A percentile compares a stretch with the other conserved stretches of the same genome.
These are phyloP conservation scores for Sporothrix brunneoviolacea DNA, from an alignment of 2,329 filamentous ascomycete species.

Conservation along the genomic window DNA sequence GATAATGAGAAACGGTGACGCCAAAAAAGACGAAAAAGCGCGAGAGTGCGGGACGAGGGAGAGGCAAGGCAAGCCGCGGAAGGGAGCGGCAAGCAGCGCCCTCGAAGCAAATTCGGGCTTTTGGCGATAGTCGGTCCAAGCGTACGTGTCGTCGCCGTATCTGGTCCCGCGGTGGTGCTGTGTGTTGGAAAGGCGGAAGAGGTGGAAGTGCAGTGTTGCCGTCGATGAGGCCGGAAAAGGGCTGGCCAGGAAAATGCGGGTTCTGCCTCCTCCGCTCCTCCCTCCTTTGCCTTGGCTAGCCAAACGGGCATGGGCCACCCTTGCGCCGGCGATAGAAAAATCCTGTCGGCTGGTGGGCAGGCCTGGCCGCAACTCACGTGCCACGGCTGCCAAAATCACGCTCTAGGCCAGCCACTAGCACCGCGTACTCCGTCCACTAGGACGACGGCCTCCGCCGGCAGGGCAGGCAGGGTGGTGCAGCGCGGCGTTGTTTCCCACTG, in stretches of 20 bases:
- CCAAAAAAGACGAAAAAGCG: not conserved
- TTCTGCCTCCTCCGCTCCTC: constrained; percentile 11
- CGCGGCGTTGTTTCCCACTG: no score
- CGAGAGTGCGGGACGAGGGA: not conserved
- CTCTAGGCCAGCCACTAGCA: not conserved
- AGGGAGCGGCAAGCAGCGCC: not conserved
- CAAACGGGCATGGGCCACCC: constrained; percentile 1
- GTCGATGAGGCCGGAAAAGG: constrained; percentile 9
- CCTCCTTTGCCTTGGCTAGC: not conserved
- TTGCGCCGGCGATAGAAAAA: constrained; percentile 5
- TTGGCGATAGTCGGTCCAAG: no score
- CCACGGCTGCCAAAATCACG: constrained; percentile 3
- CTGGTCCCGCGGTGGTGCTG: not conserved
- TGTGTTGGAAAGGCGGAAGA: constrained; percentile 1
- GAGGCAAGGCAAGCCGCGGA: not conserved
- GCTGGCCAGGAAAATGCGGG: constrained; percentile 7
- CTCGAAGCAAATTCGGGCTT: no score
- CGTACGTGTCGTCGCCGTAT: no score
- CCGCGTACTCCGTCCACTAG: constrained; percentile 2
- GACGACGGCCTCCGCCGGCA: not conserved
- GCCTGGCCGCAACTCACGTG: constrained; percentile 4
- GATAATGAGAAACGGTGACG: not conserved
- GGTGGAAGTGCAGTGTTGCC: not conserved
- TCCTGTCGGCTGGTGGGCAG: constrained; percentile 4
- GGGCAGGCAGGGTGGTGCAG: no score